phyloP scores from a whole-genome alignment of 164 flowering plant species.

The Kingdonia uniflora region DNA sequence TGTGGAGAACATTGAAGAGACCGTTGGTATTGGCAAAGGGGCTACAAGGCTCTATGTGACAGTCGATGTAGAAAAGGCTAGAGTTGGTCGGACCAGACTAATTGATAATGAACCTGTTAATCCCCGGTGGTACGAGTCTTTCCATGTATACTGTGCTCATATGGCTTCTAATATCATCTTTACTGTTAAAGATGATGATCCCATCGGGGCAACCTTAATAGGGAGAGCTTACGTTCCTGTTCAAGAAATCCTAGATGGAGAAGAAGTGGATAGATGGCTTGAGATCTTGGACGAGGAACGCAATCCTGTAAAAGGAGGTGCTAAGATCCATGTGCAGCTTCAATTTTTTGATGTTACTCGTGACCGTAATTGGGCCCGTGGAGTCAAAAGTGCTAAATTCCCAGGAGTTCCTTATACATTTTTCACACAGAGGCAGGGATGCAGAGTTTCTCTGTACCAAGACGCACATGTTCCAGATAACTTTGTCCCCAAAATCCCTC shows the following conservation, averaged over 20 bases:
- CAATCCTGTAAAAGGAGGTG: conserved; percentile 29
- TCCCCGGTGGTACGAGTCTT: conserved; percentile 60
- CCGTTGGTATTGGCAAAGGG: conserved; percentile 36
- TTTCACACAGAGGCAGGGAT: conserved; percentile 48
- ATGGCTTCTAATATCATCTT: conserved; percentile 45
- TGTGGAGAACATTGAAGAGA: conserved; percentile 21
- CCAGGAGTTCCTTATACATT: conserved; percentile 70
- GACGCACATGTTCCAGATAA: conserved; percentile 62
- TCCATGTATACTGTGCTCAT: conserved; percentile 71
- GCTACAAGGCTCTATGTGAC: conserved; percentile 40
- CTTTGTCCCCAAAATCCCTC: conserved; percentile 44
- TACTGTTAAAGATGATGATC: conserved; percentile 53
- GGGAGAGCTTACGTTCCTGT: conserved; percentile 65
- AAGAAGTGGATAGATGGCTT: conserved; percentile 49
- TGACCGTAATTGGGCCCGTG: conserved; percentile 42
- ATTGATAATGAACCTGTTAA: conserved; percentile 25
- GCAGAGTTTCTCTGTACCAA: conserved; percentile 60
- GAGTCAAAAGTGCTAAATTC: conserved; percentile 38
- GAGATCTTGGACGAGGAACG: conserved; percentile 28
- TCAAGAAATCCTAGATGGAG: conserved; percentile 30
- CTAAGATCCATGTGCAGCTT: conserved; percentile 53
- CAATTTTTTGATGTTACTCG: conserved; percentile 33
- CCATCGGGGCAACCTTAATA: conserved; percentile 50
- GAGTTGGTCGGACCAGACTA: conserved; percentile 51
- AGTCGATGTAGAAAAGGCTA: conserved; percentile 43